Evolutionary conservation across 495 filamentous ascomycete genomes (phyloP).

Genomic region (Penicillium longicatenatum): DNA sequence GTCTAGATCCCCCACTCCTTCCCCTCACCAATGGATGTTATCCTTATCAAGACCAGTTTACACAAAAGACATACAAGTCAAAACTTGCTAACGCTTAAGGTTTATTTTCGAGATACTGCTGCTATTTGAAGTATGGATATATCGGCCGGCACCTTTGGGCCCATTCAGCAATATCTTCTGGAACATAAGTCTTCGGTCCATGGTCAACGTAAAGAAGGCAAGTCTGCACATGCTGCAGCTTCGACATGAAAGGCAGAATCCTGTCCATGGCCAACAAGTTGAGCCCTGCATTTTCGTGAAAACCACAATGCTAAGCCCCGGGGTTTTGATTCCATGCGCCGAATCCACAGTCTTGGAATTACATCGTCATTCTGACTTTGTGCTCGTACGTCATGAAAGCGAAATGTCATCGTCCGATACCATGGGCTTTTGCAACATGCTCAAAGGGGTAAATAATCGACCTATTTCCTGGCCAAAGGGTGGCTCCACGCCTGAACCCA

Average conservation of each 20-base stretch:
- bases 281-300: neutral
- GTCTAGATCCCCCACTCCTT: neutral
- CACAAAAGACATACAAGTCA: too few species aligned
- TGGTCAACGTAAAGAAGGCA: neutral
- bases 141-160: neutral
- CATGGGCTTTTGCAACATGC: neutral
- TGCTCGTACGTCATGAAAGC: slow-evolving; percentile 35
- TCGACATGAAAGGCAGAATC: neutral
- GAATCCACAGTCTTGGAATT: slow-evolving; percentile 5
- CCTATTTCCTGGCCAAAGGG: too few species aligned
- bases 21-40: too few species aligned
- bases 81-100: too few species aligned
- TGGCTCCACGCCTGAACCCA: too few species aligned
- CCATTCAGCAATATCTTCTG: neutral
- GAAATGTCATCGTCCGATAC: slow-evolving; percentile 29
- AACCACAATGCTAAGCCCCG: neutral
- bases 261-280: neutral
- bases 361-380: slow-evolving; percentile 37
- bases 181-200: neutral
- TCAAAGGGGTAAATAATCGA: slow-evolving; percentile 26
- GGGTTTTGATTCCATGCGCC: too few species aligned
- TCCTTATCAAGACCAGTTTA: too few species aligned
- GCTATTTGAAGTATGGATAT: neutral
- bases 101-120: neutral
- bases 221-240: neutral